A percentile compares a stretch with the other conserved stretches of the same genome.
Evolutionary conservation across 495 filamentous ascomycete species (phyloP).

Genomic region (Xylaria cubensis): DNA sequence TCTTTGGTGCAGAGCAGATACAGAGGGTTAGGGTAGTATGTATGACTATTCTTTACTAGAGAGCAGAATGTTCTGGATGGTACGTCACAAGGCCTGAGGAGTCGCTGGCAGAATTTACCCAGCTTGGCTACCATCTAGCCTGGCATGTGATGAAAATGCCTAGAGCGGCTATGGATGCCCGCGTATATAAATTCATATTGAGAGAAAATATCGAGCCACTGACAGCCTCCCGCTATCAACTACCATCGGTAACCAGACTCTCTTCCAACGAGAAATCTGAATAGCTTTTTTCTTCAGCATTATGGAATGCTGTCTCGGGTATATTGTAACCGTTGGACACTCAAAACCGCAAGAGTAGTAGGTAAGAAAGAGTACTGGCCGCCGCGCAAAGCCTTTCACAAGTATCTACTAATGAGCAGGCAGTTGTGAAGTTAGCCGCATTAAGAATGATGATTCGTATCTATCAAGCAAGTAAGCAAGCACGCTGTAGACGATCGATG

Average conservation of each 20-base stretch:
- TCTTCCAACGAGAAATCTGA: background rate
- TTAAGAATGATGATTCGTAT: background rate
- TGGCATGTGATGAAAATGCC: background rate
- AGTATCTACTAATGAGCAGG: background rate
- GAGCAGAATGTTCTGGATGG: background rate
- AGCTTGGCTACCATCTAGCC: constrained; percentile 11
- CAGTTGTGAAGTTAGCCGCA: background rate
- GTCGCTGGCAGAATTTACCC: constrained; percentile 7
- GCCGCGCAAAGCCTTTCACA: background rate
- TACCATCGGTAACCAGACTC: background rate
- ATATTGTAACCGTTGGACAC: background rate
- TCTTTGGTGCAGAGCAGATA: background rate
- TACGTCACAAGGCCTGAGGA: background rate
- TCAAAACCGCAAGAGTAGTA: background rate
- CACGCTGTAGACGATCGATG: background rate
- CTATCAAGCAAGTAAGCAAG: background rate
- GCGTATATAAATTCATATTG: background rate
- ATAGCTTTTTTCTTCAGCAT: background rate
- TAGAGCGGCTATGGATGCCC: background rate
- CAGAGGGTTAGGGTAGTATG: constrained; percentile 9
- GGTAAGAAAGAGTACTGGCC: background rate
- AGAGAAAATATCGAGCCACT: background rate
- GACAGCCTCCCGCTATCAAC: background rate
- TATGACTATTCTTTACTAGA: background rate
- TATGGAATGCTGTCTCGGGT: background rate